Percentiles rank a stretch among this genome's conserved stretches.
phyloP scores from a whole-genome alignment of 495 filamentous ascomycete species.

The Antarctomyces pellizariae region DNA sequence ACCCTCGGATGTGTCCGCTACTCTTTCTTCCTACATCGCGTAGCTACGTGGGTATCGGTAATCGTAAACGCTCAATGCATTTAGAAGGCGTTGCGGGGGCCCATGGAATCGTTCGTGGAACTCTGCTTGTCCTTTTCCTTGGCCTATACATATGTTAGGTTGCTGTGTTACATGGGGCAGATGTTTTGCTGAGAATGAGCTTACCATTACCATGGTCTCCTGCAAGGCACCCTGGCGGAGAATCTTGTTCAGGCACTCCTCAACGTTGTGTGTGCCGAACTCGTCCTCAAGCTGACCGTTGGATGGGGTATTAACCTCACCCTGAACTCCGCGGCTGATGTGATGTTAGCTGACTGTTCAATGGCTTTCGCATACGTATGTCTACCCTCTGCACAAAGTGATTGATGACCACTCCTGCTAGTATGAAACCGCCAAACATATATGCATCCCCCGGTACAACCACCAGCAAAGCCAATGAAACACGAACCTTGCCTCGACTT shows the following conservation, averaged over 20 bases:
- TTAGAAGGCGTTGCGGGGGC: slow-evolving; percentile 18
- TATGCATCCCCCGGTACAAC: slow-evolving; percentile 2
- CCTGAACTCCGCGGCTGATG: slow-evolving; percentile 65
- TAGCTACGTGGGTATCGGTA: too few relatives aligned
- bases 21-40: too few relatives aligned
- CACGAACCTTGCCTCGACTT: too few relatives aligned
- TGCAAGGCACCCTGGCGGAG: slow-evolving; percentile 52
- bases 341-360: neutral
- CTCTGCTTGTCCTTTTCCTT: slow-evolving; percentile 17
- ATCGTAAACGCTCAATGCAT: too few relatives aligned
- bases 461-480: neutral
- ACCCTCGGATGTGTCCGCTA: too few relatives aligned
- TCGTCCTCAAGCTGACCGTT: slow-evolving; percentile 55
- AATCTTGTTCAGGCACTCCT: slow-evolving; percentile 58
- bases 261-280: slow-evolving; percentile 59
- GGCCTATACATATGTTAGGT: neutral
- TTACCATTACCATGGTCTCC: slow-evolving; percentile 34
- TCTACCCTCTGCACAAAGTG: slow-evolving; percentile 3
- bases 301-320: slow-evolving; percentile 50
- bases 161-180: neutral
- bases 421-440: slow-evolving; percentile 2
- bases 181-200: slow-evolving; percentile 1
- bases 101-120: slow-evolving; percentile 22
- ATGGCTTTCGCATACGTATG: slow-evolving; percentile 1
- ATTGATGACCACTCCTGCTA: slow-evolving; percentile 2